Evolutionary conservation across 257 asterid species (phyloP), one percentile per base, ranked within the genome.

Genomic region (Cynanchum wilfordii): DNA sequence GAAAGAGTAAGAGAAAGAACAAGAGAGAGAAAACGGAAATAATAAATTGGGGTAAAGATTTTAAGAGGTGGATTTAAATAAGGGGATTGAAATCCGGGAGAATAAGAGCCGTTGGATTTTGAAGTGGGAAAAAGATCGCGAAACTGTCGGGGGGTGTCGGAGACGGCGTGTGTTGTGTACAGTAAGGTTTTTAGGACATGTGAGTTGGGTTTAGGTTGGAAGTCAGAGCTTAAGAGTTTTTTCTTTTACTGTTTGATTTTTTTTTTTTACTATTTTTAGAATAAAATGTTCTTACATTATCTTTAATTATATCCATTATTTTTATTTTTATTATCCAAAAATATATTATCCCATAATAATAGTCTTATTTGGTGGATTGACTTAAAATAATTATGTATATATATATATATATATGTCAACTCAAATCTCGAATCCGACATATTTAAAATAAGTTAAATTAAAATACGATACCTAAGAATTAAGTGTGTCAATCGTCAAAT

Each of bases 101-200:
- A 82, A 89, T 74, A 63, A 29, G 77, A 73, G 60, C 86, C 96
- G 93, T 87, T 58, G 79, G 85, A 85, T 85, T 70, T 68, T 20
- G 73, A 73, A 45, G 25, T 40, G 1, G 3, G 3, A 27, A 50
- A 36, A 25, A 36, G 38, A 9, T 50, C 29, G 76, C 36, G 63
- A 24, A 50, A 51, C 68, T 59, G 50, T 73, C 72, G 66, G 70
- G 50, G 60, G 78, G 72, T 70, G 84, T 72, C 82, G 82, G 81
- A 80, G 52, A 73, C 66, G 67, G 76, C 33, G 54, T 16, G 73
- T 19, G 17, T 5, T 36, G 55, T 24, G 57, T 44, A 44, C 57
- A 44, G 58, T 24, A 3, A 25, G 55, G 49, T 71, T 68, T 36
- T 24, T 45, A 25, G 73, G 69, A 56, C 45, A 65, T 49, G 10